Conservation (phyloP, 768 basidiomycete genomes). For the Suillus hirtellus region DNA sequence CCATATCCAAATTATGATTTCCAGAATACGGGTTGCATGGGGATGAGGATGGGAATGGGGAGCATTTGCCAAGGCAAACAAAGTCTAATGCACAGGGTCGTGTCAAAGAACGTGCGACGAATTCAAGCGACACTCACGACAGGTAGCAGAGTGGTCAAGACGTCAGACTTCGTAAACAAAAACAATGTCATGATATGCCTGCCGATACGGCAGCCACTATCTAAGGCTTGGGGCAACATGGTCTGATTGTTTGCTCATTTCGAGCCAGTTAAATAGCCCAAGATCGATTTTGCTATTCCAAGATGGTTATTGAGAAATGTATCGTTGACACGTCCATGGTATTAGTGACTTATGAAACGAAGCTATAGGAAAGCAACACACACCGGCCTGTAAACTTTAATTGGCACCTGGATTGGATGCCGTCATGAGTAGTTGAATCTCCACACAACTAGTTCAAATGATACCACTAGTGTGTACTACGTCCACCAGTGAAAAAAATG, state of each 20-base stretch:
- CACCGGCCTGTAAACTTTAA: background rate
- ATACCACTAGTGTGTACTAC: too few species aligned
- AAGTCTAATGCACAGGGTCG: constrained; percentile 19
- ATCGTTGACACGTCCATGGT: background rate
- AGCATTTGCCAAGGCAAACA: constrained; percentile 26
- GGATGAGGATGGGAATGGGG: constrained; percentile 22
- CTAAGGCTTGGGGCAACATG: constrained; percentile 5
- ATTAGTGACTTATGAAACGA: background rate
- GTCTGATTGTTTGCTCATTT: background rate
- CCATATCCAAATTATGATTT: constrained; percentile 40
- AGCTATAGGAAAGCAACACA: background rate
- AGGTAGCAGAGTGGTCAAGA: constrained; percentile 11
- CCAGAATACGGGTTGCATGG: constrained; percentile 11
- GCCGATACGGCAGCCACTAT: background rate
- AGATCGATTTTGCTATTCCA: background rate
- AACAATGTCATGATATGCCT: constrained; percentile 16
- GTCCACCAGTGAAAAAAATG: too few species aligned
- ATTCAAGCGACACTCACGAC: constrained; percentile 1
- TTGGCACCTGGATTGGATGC: background rate
- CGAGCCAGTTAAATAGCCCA: background rate
- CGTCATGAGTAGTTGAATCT: background rate
- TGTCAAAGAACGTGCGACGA: background rate
- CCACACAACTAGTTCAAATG: background rate
- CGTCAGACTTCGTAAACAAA: constrained; percentile 13
- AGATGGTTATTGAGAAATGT: background rate